Evolutionary conservation across 306 rosid genomes (phyloP).

Genomic region (Sophora flavescens): DNA sequence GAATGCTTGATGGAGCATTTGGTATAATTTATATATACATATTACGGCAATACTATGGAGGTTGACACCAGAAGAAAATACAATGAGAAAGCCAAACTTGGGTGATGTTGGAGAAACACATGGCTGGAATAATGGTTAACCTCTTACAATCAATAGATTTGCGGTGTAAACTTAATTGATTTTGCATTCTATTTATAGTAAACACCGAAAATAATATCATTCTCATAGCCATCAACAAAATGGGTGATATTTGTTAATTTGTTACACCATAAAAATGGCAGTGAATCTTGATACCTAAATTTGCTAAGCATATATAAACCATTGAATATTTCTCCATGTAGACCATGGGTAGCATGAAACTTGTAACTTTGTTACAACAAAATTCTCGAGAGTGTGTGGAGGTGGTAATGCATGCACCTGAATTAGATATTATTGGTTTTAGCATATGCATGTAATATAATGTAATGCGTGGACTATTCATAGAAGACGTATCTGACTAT

Average conservation of each 20-base stretch:
- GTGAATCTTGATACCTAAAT: background rate
- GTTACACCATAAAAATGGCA: background rate
- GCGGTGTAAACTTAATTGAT: slow-evolving; percentile 17
- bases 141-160: slow-evolving; percentile 18
- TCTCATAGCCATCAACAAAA: slow-evolving; percentile 34
- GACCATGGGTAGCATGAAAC: background rate
- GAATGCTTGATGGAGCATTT: background rate
- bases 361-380: background rate
- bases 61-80: background rate
- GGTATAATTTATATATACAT: background rate
- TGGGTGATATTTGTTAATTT: background rate
- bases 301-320: background rate
- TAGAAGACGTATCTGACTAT: too few relatives aligned
- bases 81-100: slow-evolving; percentile 3
- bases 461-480: too few relatives aligned
- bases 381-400: background rate
- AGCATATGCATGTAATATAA: background rate
- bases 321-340: background rate
- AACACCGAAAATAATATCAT: background rate
- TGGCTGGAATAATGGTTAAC: slow-evolving; percentile 42
- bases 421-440: background rate
- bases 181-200: slow-evolving; percentile 32
- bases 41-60: background rate
- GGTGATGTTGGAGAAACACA: slow-evolving; percentile 22
- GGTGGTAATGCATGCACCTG: background rate